Percentiles rank a stretch among this genome's conserved stretches.
Conservation (phyloP, 129 eudicot species). For the Pseudognaphalium luteoalbum region DNA sequence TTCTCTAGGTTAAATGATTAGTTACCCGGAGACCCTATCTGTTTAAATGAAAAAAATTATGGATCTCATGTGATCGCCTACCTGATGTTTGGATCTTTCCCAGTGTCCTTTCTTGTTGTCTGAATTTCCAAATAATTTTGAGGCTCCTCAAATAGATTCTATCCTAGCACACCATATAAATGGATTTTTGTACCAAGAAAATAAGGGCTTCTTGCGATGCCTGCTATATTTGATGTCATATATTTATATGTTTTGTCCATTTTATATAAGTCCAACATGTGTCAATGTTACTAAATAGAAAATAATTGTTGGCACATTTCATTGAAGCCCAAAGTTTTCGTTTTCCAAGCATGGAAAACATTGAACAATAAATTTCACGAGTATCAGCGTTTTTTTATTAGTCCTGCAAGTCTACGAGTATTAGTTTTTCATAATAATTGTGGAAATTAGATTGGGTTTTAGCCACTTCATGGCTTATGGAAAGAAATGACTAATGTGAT, state of each 20-base stretch:
- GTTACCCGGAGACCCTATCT: neutral
- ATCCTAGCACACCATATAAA: neutral
- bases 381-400: neutral
- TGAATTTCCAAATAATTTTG: too few relatives aligned
- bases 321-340: neutral
- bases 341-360: neutral
- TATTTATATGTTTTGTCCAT: neutral
- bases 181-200: neutral
- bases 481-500: too few relatives aligned
- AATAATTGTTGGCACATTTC: conserved; percentile 1
- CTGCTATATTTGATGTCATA: neutral
- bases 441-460: neutral
- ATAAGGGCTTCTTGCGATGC: neutral
- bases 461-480: neutral
- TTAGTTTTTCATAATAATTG: neutral
- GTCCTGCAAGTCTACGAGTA: conserved; percentile 4
- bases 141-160: neutral
- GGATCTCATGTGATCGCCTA: neutral
- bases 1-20: conserved; percentile 1
- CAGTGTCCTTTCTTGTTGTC: neutral
- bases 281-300: neutral
- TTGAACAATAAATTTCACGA: neutral
- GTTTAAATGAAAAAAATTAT: neutral
- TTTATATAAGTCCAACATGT: neutral
- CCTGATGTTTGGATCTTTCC: neutral